A percentile compares a stretch with the other conserved stretches of the same genome.
These are phyloP conservation scores for Halenospora varia DNA, from an alignment of 495 filamentous ascomycete genomes.

Conservation along the genomic window DNA sequence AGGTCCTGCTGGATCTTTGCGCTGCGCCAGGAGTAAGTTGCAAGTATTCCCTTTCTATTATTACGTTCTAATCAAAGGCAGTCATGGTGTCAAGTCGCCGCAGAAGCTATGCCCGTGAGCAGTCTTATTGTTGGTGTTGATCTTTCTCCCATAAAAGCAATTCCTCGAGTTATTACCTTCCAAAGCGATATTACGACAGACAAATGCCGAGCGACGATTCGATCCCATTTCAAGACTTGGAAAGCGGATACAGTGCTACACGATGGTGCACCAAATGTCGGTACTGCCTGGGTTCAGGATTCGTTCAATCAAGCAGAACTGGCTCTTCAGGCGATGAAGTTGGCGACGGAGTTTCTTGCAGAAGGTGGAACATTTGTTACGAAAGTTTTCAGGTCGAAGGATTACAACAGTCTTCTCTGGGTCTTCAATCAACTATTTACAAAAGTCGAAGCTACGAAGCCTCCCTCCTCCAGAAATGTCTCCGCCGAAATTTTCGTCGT, in stretches of 20 bases:
- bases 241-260: conserved; percentile 97
- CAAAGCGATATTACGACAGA: conserved; percentile 98
- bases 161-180: conserved; percentile 89
- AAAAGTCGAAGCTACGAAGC: conserved; percentile 95
- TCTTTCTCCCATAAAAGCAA: conserved; percentile 91
- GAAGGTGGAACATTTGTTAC: conserved; percentile 95
- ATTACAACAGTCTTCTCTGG: conserved; percentile 95
- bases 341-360: conserved; percentile 88
- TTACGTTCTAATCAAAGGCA: conserved; percentile 34
- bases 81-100: conserved; percentile 98
- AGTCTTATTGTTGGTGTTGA: conserved; percentile 94
- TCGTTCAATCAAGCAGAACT: conserved; percentile 96
- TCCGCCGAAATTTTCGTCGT: conserved; percentile 98
- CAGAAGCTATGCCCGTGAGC: conserved; percentile 87
- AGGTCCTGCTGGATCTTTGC: conserved; percentile 93
- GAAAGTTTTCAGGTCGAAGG: conserved; percentile 96
- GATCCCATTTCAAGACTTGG: conserved; percentile 91
- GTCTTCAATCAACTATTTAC: conserved; percentile 95
- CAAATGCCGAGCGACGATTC: conserved; percentile 89
- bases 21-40: conserved; percentile 84
- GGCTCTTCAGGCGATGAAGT: conserved; percentile 84
- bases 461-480: conserved; percentile 90
- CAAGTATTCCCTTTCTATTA: background rate
- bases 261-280: conserved; percentile 97
- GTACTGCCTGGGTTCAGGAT: conserved; percentile 97